Percentiles rank a stretch among this genome's conserved stretches.
These are phyloP conservation scores for Tausonia pullulans DNA, from an alignment of 1,284 basidiomycete species.

Conservation along the genomic window DNA sequence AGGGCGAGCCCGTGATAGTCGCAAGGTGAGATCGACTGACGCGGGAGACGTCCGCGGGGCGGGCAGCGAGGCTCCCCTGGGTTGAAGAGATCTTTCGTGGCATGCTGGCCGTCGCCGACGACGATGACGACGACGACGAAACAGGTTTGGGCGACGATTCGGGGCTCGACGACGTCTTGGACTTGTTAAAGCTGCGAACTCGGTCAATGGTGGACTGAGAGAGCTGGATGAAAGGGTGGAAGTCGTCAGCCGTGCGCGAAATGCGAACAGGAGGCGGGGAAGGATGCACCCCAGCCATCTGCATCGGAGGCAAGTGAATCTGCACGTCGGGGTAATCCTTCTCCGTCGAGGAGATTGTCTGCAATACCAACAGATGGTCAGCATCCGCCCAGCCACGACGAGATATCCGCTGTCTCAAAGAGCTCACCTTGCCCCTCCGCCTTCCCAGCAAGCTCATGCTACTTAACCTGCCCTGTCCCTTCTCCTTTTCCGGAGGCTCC, in stretches of 20 bases:
- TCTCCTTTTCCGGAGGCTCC: conserved; percentile 70
- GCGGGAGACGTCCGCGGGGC: conserved; percentile 63
- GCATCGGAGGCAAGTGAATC: conserved; percentile 65
- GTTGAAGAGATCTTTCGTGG: too few relatives aligned
- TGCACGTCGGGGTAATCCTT: conserved; percentile 49
- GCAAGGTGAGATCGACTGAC: conserved; percentile 57
- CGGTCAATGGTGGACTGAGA: conserved; percentile 65
- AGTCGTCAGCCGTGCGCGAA: too few relatives aligned
- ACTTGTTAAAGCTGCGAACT: conserved; percentile 58
- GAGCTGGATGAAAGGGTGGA: too few relatives aligned
- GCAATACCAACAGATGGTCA: conserved; percentile 9
- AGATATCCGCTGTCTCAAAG: too few relatives aligned
- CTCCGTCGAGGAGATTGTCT: conserved; percentile 79
- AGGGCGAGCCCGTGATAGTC: conserved; percentile 81
- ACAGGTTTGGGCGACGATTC: conserved; percentile 31
- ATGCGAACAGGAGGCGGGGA: too few relatives aligned
- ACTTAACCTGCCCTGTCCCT: conserved; percentile 64
- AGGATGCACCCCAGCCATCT: conserved; percentile 70
- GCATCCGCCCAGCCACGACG: not conserved
- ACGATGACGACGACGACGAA: conserved; percentile 17
- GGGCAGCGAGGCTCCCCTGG: too few relatives aligned
- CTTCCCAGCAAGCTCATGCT: conserved; percentile 70
- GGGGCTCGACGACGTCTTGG: conserved; percentile 4
- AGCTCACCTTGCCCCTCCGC: conserved; percentile 77
- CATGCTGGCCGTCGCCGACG: too few relatives aligned